phyloP scores from a whole-genome alignment of 1,284 basidiomycete species.

The Puccinia horiana region DNA sequence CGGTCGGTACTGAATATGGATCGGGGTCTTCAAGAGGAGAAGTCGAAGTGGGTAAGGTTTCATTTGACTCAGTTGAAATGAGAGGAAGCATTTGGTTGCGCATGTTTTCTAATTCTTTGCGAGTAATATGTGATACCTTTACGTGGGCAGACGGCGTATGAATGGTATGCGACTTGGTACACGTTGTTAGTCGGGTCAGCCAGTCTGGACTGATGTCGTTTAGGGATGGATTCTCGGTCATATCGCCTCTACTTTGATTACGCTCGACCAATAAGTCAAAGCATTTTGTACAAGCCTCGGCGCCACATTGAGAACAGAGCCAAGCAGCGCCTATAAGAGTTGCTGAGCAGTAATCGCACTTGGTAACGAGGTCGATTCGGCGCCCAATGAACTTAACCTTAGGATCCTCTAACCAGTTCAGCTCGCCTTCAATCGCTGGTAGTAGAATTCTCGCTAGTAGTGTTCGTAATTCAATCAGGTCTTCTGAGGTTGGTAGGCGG shows the following conservation, averaged over 20 bases:
- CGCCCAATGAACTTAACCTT: constrained; percentile 34
- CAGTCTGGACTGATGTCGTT: background rate
- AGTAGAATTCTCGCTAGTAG: background rate
- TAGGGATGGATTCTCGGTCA: background rate
- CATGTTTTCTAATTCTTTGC: background rate
- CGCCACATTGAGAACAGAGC: constrained; percentile 39
- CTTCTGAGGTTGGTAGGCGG: background rate
- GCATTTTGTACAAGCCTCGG: constrained; percentile 39
- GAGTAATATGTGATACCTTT: constrained; percentile 42
- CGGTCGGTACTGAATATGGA: constrained; percentile 3
- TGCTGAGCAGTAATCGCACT: constrained; percentile 45
- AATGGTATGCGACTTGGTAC: constrained; percentile 6
- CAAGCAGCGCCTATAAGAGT: constrained; percentile 39
- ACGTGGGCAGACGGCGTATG: constrained; percentile 16
- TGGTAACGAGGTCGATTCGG: constrained; percentile 21
- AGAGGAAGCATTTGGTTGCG: constrained; percentile 4
- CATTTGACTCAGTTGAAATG: background rate
- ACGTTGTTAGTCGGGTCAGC: constrained; percentile 13
- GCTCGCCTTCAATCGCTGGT: constrained; percentile 23
- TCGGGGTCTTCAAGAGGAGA: background rate
- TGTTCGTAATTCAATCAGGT: constrained; percentile 3
- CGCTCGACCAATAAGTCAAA: constrained; percentile 19
- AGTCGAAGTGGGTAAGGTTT: background rate
- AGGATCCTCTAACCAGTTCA: constrained; percentile 9
- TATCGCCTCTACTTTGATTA: background rate